Conservation (phyloP, 345 rosid genomes). For the Aegle marmelos region DNA sequence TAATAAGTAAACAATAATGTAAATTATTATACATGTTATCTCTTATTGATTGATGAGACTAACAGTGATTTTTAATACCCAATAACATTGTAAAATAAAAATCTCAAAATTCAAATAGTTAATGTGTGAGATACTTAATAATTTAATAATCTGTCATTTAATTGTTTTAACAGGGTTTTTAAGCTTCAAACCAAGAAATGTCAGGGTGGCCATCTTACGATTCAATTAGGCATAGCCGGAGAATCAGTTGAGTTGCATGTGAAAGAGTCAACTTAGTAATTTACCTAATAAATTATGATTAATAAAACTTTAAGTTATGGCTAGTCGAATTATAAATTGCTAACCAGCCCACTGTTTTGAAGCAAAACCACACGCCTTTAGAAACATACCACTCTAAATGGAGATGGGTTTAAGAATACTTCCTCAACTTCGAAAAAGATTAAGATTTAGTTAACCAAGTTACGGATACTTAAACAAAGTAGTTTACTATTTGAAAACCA, state of each 20-base stretch:
- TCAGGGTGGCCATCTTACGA: conserved; percentile 3
- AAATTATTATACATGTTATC: background rate
- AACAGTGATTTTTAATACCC: too few relatives aligned
- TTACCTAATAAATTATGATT: background rate
- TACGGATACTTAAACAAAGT: background rate
- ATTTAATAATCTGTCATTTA: background rate
- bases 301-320: background rate
- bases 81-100: background rate
- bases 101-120: background rate
- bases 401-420: background rate
- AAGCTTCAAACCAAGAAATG: background rate
- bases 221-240: background rate
- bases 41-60: background rate
- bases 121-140: too few relatives aligned
- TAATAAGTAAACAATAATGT: background rate
- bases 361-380: conserved; percentile 17
- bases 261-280: background rate
- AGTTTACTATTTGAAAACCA: background rate
- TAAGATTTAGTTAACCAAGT: conserved; percentile 2
- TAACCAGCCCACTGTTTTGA: conserved; percentile 29
- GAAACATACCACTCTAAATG: conserved; percentile 10
- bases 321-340: background rate
- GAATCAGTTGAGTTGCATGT: background rate
- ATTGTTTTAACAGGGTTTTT: background rate
- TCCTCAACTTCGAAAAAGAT: conserved; percentile 5